Base-by-base conservation (phyloP, 495 filamentous ascomycete species). In the Cetradonia linearis region DNA sequence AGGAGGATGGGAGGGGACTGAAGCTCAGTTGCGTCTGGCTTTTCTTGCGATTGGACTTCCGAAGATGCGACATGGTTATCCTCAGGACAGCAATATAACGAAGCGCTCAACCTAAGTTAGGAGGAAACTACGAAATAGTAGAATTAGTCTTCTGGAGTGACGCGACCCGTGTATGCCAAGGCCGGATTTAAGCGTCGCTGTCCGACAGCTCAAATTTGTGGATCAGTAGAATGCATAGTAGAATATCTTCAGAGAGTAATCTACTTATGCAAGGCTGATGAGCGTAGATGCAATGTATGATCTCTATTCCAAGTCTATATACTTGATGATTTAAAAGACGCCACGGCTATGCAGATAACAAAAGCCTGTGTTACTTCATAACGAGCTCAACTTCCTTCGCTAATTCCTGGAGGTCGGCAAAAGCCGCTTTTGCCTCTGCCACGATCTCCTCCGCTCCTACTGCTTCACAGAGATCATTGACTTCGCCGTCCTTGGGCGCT, bases 381-480 rank as follows among this genome's bases (percentile, higher is more conserved):
- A 67, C 73, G 2, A 88, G 63, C 55, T 90, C 67, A 25, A 73
- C 64, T 68, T 89, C 78, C 34, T 77, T 71, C 11, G 73, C 68
- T 44, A 87, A 77, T 6, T 71, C 66, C 61, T 76, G 72, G 30
- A 77, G 60, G 25, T 69, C 61, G 18, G 40, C 34, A 40, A 62
- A 66, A 2, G 50, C 56, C n/a, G 36, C 36, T 62, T 69, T 72
- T 72, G 88, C 85, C 10, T 61, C 76, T 31, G 72, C 52, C 14
- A 92, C 73, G 8, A 77, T 80, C 20, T 78, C 81, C 34, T 72
- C 69, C 0, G 86, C 86, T 65, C 87, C 86, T 79, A 93, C 81
- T 33, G 78, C 81, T 60, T 79, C 77, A 69, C 88, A 78, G n/a
- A 92, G 72, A 68, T 91, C 88, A 34, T 81, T 64, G n/a, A 95